Evolutionary conservation across 768 basidiomycete genomes (phyloP), one percentile per base, ranked within the genome.

Genomic region (Xerocomellus dryophilus): DNA sequence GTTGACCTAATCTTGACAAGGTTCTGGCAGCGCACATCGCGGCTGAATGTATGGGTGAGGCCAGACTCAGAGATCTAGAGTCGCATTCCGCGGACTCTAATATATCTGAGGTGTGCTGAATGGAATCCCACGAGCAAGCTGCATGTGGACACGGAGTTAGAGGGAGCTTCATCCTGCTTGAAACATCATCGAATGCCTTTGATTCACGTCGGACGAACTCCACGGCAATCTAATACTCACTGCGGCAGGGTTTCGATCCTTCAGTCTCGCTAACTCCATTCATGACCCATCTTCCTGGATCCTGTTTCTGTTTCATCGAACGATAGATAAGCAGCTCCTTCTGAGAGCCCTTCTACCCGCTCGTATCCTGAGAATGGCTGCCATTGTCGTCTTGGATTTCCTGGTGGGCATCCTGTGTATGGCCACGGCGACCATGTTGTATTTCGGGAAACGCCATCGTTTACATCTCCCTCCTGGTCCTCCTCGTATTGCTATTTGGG

Each of bases 391-490:
- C 38, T 25, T 47, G 29, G 45, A 53, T 32, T 6, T 40, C 38
- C 31, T 53, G 23, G 38, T 27, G 12, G 29, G 20, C 21, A 34
- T 47, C 20, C 15, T 47, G 18, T 53, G 45, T 23, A 18, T 48
- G 39, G 29, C n/a, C 31, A 18, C 18, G 10, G 27, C 12, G 39
- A 20, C 31, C 8, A 18, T 18, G 10, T n/a, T 53, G 11, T 40
- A 41, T 25, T 25, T 47, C n/a, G 32, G 29, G 21, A 47, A 41
- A 25, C 2, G n/a, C 5, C 0, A 23, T 32, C 17, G 5, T 5
- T 17, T 32, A 1, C 38, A 36, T 4, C 51, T 53, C 38, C 51
- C 51, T 40, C 51, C 51, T 40, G 51, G 51, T n/a, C 51, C 51
- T 27, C 45, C 51, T 5, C 45, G 51, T 10, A 34, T 47, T 34